A percentile compares a stretch with the other conserved stretches of the same genome.
phyloP scores from a whole-genome alignment of 106 monocot genomes.

The Dioscorea alata region DNA sequence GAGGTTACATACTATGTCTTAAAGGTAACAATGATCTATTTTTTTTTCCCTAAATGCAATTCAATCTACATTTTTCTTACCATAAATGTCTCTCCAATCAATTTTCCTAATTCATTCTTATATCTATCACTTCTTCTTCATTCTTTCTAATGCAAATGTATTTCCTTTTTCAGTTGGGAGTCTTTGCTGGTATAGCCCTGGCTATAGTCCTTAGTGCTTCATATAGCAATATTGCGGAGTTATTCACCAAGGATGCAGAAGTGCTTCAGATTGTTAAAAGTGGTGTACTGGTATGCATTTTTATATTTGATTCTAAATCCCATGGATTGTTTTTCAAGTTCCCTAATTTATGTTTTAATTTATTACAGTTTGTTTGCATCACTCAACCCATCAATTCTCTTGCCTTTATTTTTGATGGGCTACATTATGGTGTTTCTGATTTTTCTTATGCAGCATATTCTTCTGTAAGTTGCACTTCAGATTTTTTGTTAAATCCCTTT shows the following conservation, averaged over 20 bases:
- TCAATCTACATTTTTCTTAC: background rate
- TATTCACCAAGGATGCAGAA: constrained; percentile 82
- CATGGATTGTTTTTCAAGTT: background rate
- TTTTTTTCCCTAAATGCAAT: background rate
- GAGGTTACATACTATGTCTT: constrained; percentile 55
- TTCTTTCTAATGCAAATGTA: background rate
- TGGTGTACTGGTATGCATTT: constrained; percentile 62
- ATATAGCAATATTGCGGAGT: constrained; percentile 63
- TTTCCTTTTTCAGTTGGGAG: constrained; percentile 44
- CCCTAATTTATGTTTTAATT: background rate
- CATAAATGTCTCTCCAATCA: background rate
- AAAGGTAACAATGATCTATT: constrained; percentile 39
- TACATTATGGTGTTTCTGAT: constrained; percentile 98
- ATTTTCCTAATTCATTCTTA: too few species aligned
- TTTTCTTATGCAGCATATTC: constrained; percentile 80
- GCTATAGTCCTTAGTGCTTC: constrained; percentile 55
- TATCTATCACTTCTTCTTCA: too few species aligned
- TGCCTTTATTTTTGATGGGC: constrained; percentile 96
- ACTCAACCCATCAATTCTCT: constrained; percentile 94
- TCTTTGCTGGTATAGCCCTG: constrained; percentile 59
- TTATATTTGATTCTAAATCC: constrained; percentile 1
- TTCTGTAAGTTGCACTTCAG: constrained; percentile 46
- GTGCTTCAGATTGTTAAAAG: constrained; percentile 68
- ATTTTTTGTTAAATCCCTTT: background rate
- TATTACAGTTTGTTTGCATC: constrained; percentile 86